phyloP scores from a whole-genome alignment of 2,329 filamentous ascomycete species.

The Eutypella sp. region DNA sequence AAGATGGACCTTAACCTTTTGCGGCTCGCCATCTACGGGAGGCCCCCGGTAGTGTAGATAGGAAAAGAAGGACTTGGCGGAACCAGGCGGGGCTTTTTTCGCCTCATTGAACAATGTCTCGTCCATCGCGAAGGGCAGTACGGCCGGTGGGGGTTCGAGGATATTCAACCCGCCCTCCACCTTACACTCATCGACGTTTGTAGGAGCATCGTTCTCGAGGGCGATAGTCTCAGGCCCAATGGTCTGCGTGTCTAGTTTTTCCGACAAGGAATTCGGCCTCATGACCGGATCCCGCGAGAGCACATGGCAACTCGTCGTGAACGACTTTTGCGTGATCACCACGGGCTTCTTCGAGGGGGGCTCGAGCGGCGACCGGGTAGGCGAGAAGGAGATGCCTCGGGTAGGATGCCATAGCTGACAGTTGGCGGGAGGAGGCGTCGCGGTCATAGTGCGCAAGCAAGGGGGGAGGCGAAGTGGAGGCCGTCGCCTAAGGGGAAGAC shows the following conservation, averaged over 20 bases:
- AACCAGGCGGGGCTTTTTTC: constrained; percentile 38
- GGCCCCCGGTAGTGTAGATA: constrained; percentile 61
- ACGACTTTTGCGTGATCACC: constrained; percentile 3
- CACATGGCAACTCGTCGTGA: background rate
- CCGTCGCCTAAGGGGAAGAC: constrained; percentile 4
- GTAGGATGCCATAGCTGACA: constrained; percentile 28
- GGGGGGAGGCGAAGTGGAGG: constrained; percentile 1
- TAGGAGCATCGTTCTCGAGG: background rate
- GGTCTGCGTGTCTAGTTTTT: background rate
- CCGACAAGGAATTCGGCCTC: background rate
- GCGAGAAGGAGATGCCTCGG: constrained; percentile 29
- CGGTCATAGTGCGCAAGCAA: constrained; percentile 7
- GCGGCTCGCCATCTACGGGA: constrained; percentile 32
- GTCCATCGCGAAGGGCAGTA: constrained; percentile 42
- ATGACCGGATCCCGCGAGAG: background rate
- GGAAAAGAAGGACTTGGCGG: constrained; percentile 58
- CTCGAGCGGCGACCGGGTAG: constrained; percentile 9
- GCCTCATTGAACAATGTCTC: constrained; percentile 43
- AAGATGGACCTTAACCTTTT: constrained; percentile 68
- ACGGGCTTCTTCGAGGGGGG: constrained; percentile 9
- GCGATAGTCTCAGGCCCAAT: background rate
- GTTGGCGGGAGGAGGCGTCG: constrained; percentile 23
- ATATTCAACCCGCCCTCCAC: constrained; percentile 11
- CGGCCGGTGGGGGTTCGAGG: constrained; percentile 29
- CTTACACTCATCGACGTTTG: background rate